phyloP scores from a whole-genome alignment of 345 rosid genomes.

The Punica granatum region DNA sequence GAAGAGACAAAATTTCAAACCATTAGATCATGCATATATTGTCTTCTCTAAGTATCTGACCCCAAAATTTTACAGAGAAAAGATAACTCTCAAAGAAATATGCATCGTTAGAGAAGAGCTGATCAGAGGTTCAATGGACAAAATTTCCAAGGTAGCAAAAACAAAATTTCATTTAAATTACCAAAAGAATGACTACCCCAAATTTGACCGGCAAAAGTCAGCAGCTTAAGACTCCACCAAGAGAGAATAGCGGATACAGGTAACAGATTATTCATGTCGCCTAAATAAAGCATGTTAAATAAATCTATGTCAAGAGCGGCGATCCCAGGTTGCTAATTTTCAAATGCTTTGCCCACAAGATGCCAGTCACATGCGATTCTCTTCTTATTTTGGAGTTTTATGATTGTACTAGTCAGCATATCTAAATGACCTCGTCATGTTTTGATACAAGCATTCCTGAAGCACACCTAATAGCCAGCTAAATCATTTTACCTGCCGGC shows the following conservation, averaged over 20 bases:
- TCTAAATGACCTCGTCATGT: neutral
- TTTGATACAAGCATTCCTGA: neutral
- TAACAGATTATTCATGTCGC: neutral
- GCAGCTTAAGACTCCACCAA: neutral
- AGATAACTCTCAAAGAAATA: neutral
- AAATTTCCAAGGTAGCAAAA: no score
- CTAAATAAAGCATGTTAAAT: neutral
- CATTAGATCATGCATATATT: neutral
- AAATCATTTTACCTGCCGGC: slow-evolving; percentile 58
- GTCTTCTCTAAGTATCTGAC: neutral
- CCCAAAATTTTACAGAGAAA: neutral
- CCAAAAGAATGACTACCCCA: no score
- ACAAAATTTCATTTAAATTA: no score
- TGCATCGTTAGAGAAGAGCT: neutral
- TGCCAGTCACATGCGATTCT: neutral
- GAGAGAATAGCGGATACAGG: neutral
- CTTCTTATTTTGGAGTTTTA: neutral
- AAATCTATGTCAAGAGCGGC: neutral
- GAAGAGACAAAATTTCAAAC: neutral
- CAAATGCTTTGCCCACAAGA: neutral
- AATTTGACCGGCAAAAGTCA: neutral
- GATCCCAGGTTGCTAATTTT: neutral
- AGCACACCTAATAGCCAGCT: neutral
- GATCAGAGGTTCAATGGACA: no score
- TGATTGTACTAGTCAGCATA: neutral